Evolutionary conservation across 2,329 filamentous ascomycete species (phyloP).

Genomic region (Nigrospora sphaerica): DNA sequence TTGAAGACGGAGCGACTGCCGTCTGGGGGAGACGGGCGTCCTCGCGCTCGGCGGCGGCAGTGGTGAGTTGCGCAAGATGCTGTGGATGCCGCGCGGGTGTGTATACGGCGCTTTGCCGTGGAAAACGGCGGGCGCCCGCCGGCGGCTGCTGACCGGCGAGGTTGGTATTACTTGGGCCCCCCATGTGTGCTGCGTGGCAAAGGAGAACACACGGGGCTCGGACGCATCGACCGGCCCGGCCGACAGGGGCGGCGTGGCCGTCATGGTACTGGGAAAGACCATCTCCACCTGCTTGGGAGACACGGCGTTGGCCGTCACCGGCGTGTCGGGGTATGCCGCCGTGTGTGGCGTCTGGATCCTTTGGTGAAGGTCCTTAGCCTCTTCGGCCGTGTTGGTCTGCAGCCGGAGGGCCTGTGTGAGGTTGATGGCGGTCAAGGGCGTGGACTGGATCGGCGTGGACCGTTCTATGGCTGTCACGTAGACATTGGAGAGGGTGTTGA

Average conservation of each 20-base stretch:
- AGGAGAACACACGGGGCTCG: conserved; percentile 36
- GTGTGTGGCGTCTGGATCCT: conserved; percentile 36
- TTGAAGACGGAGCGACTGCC: conserved; percentile 46
- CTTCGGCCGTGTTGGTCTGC: conserved; percentile 22
- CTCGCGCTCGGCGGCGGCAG: conserved; percentile 44
- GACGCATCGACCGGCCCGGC: conserved; percentile 41
- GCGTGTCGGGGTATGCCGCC: conserved; percentile 44
- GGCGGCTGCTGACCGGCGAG: conserved; percentile 30
- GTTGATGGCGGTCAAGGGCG: conserved; percentile 43
- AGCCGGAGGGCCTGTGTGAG: conserved; percentile 30
- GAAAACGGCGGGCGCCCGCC: conserved; percentile 26
- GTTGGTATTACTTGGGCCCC: neutral
- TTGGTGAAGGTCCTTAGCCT: conserved; percentile 22
- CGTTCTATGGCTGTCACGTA: conserved; percentile 57
- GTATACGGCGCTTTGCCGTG: conserved; percentile 40
- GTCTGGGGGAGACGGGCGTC: conserved; percentile 44
- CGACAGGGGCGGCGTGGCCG: conserved; percentile 51
- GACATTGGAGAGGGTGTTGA: conserved; percentile 61
- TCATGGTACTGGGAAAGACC: conserved; percentile 46
- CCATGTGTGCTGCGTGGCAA: conserved; percentile 19
- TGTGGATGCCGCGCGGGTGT: conserved; percentile 51
- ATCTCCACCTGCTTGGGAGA: conserved; percentile 41
- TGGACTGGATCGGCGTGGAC: conserved; percentile 39
- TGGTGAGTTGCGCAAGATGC: conserved; percentile 61
- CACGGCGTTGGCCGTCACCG: conserved; percentile 40